phyloP scores from a whole-genome alignment of 164 flowering plant genomes.

The Liriodendron chinense region DNA sequence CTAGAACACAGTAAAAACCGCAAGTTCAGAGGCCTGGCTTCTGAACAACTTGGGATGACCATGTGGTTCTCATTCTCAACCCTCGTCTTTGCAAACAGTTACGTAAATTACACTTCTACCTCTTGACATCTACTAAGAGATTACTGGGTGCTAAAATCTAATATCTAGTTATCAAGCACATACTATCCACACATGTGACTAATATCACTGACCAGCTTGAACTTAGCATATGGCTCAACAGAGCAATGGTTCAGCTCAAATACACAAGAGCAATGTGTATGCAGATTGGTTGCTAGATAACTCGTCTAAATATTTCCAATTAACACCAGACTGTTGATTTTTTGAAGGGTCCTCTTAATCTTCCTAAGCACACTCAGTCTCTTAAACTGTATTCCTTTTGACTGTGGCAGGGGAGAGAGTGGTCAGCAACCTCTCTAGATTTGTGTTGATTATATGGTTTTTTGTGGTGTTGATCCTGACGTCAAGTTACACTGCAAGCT shows the following conservation, averaged over 20 bases:
- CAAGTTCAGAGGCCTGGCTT: slow-evolving; percentile 18
- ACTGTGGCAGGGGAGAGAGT: slow-evolving; percentile 39
- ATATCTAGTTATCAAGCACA: too few relatives aligned
- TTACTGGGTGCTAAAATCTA: too few relatives aligned
- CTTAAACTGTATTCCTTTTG: too few relatives aligned
- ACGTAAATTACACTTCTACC: neutral
- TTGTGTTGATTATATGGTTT: slow-evolving; percentile 49
- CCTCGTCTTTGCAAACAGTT: slow-evolving; percentile 47
- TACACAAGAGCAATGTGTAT: too few relatives aligned
- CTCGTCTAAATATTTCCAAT: neutral
- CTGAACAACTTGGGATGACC: slow-evolving; percentile 34
- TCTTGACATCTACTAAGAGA: too few relatives aligned
- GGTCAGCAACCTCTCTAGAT: slow-evolving; percentile 33
- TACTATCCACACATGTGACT: too few relatives aligned
- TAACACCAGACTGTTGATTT: neutral
- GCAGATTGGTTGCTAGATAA: too few relatives aligned
- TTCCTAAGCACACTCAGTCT: neutral
- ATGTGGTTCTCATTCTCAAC: slow-evolving; percentile 60
- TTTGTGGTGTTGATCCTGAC: slow-evolving; percentile 45
- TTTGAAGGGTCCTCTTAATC: neutral
- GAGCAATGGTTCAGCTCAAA: too few relatives aligned
- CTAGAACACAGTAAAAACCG: slow-evolving; percentile 50
- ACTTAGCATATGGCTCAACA: too few relatives aligned
- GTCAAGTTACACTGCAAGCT: slow-evolving; percentile 53
- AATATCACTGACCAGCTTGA: too few relatives aligned